phyloP scores from a whole-genome alignment of 164 flowering plant genomes.

The Liriodendron chinense region DNA sequence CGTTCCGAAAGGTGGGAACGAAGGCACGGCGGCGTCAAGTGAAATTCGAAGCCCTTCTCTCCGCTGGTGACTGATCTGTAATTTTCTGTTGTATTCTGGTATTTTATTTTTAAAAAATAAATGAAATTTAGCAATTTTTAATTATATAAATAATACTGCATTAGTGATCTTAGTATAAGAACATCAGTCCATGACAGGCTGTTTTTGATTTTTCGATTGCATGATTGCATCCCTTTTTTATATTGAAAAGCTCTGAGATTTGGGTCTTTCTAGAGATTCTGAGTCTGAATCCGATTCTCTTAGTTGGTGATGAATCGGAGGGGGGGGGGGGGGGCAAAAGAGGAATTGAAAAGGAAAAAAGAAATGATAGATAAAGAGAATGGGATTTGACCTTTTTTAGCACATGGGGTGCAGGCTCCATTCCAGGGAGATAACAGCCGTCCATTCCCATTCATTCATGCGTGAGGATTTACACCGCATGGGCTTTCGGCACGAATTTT shows the following conservation, averaged over 20 bases:
- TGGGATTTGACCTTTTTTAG: neutral
- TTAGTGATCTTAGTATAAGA: neutral
- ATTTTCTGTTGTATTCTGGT: neutral
- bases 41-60: neutral
- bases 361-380: neutral
- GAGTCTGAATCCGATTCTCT: neutral
- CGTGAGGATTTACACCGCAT: neutral
- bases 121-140: neutral
- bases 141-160: neutral
- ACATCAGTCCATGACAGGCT: neutral
- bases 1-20: neutral
- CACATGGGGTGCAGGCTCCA: neutral
- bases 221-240: neutral
- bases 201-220: neutral
- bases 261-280: neutral
- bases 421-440: too few species aligned
- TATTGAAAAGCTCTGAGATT: neutral
- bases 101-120: neutral
- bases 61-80: slow-evolving; percentile 3
- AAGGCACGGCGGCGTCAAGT: neutral
- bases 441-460: neutral
- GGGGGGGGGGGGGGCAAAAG: neutral
- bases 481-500: neutral
- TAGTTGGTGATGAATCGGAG: neutral
- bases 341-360: neutral